Evolutionary conservation across 2,329 filamentous ascomycete genomes (phyloP), one percentile per base, ranked within the genome.

Genomic region (Aspergillus caelatus): DNA sequence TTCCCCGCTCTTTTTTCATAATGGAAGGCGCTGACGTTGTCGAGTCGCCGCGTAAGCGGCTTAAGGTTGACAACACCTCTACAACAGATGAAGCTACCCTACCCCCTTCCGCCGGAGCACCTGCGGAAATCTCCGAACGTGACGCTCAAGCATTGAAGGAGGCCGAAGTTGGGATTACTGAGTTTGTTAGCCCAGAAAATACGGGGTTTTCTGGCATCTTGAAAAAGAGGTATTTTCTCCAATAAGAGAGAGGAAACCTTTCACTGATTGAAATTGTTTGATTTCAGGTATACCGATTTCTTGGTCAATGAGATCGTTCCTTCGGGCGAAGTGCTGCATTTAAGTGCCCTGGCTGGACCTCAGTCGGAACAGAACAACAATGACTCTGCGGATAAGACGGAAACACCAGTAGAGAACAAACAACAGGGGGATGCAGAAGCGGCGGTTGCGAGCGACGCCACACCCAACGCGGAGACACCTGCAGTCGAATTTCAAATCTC

Each of bases 271-370:
- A 59, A 67, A 46, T 61, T 26, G 60, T 8, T 58, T n/a, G 56
- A 19, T 14, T 32, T 23, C 61, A 88, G 92, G 68, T 97, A 94
- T 77, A 94, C 93, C 4, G 94, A 97, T 76, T 97, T 97, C 72
- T 83, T 95, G 70, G 94, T 97, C 70, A 94, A 96, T 73, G 94
- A 97, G 78, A 94, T 97, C 66, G 81, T 86, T 23, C 88, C 89
- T 34, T 86, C 90, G 72, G 93, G 93, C 19, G 79, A 88, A 60
- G 91, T 96, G 16, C 77, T 95, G 58, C 92, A 94, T 76, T 81
- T 97, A 56, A 83, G 78, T 62, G 85, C 82, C 59, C 77, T 85
- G 19, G 69, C 71, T 21, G 71, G 72, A 9, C 76, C 77, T 0
- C 55, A 64, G 16, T 64, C 70, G 10, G 59, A 64, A 32, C 60